Conservation (phyloP, 176 grass and related monocot genomes). For the Avena insularis region DNA sequence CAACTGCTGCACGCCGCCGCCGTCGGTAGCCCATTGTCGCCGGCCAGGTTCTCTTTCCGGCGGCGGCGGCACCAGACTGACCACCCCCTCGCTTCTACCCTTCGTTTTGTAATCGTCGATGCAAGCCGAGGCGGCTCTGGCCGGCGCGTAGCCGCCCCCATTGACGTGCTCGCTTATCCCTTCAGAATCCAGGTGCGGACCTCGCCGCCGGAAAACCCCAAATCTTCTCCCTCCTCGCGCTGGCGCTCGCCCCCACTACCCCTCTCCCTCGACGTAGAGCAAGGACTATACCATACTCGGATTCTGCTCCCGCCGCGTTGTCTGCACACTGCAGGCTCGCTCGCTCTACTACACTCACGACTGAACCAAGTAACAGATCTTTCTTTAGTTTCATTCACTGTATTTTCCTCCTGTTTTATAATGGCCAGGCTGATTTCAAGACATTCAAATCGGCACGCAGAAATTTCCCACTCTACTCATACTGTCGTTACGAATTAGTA, state of each 20-base stretch:
- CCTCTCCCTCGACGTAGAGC: too few species aligned
- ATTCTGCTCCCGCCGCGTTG: not conserved
- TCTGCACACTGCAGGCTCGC: not conserved
- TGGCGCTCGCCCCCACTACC: not conserved
- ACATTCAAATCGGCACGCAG: not conserved
- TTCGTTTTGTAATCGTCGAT: not conserved
- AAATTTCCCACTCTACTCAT: too few species aligned
- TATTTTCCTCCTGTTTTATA: not conserved
- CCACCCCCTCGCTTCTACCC: not conserved
- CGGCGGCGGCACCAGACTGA: not conserved
- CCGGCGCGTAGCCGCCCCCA: not conserved
- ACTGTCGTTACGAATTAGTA: too few species aligned
- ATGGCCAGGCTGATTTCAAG: not conserved
- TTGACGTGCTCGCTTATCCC: not conserved
- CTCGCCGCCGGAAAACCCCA: not conserved
- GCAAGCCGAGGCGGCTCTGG: not conserved
- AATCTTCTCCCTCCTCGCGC: not conserved
- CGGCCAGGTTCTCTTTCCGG: not conserved
- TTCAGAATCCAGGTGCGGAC: not conserved
- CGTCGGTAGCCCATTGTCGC: not conserved
- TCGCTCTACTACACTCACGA: not conserved
- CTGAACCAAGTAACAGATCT: not conserved
- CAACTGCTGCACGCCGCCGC: not conserved
- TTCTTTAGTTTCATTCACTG: not conserved
- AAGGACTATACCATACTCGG: not conserved